Evolutionary conservation across 2,329 filamentous ascomycete species (phyloP).

Genomic region (Corniculantispora saksenae): DNA sequence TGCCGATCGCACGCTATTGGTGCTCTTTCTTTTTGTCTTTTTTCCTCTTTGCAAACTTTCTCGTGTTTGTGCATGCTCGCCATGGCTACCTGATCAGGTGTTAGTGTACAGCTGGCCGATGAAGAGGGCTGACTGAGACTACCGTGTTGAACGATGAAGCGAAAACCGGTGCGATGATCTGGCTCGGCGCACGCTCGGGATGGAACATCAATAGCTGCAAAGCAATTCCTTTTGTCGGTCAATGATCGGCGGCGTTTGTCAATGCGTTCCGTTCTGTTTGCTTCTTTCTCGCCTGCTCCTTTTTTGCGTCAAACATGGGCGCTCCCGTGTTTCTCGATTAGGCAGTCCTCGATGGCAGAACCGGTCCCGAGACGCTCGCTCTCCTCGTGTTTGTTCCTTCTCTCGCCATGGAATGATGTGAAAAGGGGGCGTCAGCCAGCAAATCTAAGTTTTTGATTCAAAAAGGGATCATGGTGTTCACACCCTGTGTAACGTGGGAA

Average conservation of each 20-base stretch:
- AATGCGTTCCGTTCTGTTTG: background rate
- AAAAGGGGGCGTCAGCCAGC: background rate
- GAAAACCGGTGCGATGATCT: background rate
- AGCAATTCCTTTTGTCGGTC: background rate
- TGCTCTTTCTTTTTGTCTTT: background rate
- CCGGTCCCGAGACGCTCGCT: background rate
- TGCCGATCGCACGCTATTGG: background rate
- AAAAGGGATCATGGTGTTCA: conserved; percentile 5
- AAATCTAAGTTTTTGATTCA: background rate
- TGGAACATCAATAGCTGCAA: background rate
- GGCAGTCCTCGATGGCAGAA: background rate
- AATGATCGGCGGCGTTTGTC: background rate
- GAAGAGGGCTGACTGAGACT: background rate
- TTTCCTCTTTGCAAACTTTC: background rate
- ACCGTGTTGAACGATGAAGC: background rate
- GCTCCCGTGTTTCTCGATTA: conserved; percentile 9
- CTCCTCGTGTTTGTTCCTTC: background rate
- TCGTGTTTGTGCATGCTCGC: background rate
- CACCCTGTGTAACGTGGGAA: conserved; percentile 5
- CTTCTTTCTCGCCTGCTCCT: background rate
- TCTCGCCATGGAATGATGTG: background rate
- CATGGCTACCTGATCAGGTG: background rate
- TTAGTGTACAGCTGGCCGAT: background rate
- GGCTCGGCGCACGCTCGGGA: background rate
- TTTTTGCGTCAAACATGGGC: conserved; percentile 12